phyloP scores from a whole-genome alignment of 495 filamentous ascomycete species.

The Xanthoparmelia taractica region DNA sequence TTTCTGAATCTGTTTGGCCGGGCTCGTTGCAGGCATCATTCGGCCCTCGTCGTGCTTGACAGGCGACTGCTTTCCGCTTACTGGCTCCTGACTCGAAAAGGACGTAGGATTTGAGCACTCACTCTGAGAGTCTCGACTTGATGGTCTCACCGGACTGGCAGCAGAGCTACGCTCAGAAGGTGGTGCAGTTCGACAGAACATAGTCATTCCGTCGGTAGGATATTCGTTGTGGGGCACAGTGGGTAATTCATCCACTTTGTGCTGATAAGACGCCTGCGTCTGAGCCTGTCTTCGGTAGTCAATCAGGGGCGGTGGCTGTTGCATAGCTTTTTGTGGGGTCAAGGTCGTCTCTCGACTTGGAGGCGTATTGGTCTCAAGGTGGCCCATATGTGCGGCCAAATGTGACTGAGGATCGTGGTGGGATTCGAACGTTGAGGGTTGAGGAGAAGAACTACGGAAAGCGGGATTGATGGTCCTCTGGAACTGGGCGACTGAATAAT shows the following conservation, averaged over 20 bases:
- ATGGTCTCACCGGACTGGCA: conserved; percentile 64
- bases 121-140: conserved; percentile 83
- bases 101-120: conserved; percentile 88
- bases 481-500: conserved; percentile 93
- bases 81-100: conserved; percentile 71
- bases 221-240: conserved; percentile 86
- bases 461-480: conserved; percentile 90
- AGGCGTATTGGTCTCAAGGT: conserved; percentile 42
- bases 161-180: conserved; percentile 78
- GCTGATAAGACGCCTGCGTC: conserved; percentile 38
- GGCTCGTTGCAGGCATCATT: conserved; percentile 36
- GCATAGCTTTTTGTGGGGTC: conserved; percentile 46
- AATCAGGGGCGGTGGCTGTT: conserved; percentile 40
- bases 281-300: conserved; percentile 35
- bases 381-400: conserved; percentile 55
- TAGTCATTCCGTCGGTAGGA: conserved; percentile 95
- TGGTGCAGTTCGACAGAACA: conserved; percentile 84
- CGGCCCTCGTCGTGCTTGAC: conserved; percentile 52
- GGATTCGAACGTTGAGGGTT: conserved; percentile 78
- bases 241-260: conserved; percentile 57
- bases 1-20: conserved; percentile 65
- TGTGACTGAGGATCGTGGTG: conserved; percentile 75
- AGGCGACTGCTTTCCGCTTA: conserved; percentile 60
- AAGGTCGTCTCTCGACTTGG: conserved; percentile 46
- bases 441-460: conserved; percentile 85